Evolutionary conservation across 31 red algal genomes (phyloP).

Genomic region (Porphyra umbilicalis): DNA sequence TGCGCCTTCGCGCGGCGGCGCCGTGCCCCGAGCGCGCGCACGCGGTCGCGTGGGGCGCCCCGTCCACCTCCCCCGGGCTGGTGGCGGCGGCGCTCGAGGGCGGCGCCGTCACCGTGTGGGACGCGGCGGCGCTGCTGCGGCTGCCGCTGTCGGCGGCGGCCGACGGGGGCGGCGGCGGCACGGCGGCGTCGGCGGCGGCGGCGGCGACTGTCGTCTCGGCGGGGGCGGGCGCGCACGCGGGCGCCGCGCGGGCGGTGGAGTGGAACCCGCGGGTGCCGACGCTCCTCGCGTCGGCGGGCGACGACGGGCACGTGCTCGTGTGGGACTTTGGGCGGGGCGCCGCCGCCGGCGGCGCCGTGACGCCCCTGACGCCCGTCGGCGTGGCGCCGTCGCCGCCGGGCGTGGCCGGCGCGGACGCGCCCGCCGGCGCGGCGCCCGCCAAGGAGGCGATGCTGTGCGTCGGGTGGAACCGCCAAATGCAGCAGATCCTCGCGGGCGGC

Average conservation of each 20-base stretch:
- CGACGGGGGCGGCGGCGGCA: background rate
- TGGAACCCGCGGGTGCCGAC: slow-evolving; percentile 66
- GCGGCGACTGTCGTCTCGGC: slow-evolving; percentile 38
- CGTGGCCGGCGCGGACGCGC: background rate
- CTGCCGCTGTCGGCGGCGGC: background rate
- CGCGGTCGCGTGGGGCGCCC: slow-evolving; percentile 55
- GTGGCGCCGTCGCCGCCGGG: slow-evolving; percentile 13
- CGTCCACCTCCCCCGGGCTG: slow-evolving; percentile 49
- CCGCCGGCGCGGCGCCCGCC: slow-evolving; percentile 13
- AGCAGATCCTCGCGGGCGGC: slow-evolving; percentile 74
- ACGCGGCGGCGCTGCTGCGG: slow-evolving; percentile 64
- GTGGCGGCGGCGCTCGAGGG: slow-evolving; percentile 69
- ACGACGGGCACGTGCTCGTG: slow-evolving; percentile 69
- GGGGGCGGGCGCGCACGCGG: slow-evolving; percentile 33
- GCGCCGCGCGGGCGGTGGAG: slow-evolving; percentile 45
- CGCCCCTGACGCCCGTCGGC: slow-evolving; percentile 18
- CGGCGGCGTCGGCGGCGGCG: slow-evolving; percentile 10
- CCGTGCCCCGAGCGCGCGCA: slow-evolving; percentile 26
- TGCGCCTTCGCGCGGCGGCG: slow-evolving; percentile 21
- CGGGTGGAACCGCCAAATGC: slow-evolving; percentile 77
- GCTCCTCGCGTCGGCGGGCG: slow-evolving; percentile 66
- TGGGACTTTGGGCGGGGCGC: slow-evolving; percentile 76
- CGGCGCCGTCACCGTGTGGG: slow-evolving; percentile 90
- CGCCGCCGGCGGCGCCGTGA: slow-evolving; percentile 27
- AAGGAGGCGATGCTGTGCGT: slow-evolving; percentile 75